Percentiles rank a stretch among this genome's conserved stretches.
phyloP scores from a whole-genome alignment of 148 eudicot genomes.

The Amaranthus palmeri region DNA sequence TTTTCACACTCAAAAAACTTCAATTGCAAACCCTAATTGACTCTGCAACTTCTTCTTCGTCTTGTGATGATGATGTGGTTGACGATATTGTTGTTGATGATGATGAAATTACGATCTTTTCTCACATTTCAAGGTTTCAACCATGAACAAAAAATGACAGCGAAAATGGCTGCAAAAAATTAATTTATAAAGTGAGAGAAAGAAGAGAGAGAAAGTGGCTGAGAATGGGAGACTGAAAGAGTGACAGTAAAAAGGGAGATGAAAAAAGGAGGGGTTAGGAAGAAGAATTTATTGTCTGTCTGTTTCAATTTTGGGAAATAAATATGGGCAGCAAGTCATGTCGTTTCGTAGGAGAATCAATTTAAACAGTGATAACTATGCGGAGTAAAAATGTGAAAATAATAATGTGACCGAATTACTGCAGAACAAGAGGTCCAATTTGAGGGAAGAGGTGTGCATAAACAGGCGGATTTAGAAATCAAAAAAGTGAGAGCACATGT shows the following conservation, averaged over 20 bases:
- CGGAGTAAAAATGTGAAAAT: too few relatives aligned
- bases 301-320: background rate
- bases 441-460: too few relatives aligned
- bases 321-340: too few relatives aligned
- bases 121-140: slow-evolving; percentile 21
- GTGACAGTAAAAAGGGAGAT: slow-evolving; percentile 19
- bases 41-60: slow-evolving; percentile 7
- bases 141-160: background rate
- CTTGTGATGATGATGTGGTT: background rate
- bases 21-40: slow-evolving; percentile 23
- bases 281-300: background rate
- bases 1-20: background rate
- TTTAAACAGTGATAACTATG: too few relatives aligned
- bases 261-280: background rate
- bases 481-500: too few relatives aligned
- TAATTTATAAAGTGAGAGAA: background rate
- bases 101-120: background rate
- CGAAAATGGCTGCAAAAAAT: slow-evolving; percentile 6
- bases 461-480: too few relatives aligned
- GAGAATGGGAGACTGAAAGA: slow-evolving; percentile 11
- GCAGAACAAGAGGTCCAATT: too few relatives aligned
- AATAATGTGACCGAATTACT: too few relatives aligned
- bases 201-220: slow-evolving; percentile 1
- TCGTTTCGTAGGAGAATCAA: too few relatives aligned
- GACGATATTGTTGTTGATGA: background rate